These are phyloP conservation scores for Ogataea salicorniae DNA, from an alignment of 805 yeast species.

Conservation along the genomic window DNA sequence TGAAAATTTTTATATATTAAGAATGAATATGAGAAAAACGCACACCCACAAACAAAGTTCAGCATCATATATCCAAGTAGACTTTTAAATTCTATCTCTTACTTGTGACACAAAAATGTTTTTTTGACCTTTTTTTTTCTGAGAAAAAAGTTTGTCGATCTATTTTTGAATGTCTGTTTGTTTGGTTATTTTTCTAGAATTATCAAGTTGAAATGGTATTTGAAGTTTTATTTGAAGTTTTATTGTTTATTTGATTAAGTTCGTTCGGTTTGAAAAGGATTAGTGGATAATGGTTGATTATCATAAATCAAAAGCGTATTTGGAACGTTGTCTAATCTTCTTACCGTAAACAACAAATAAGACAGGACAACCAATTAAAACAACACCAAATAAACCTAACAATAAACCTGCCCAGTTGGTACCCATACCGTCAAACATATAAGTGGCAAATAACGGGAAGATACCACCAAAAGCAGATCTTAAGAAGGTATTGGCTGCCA, in stretches of 20 bases:
- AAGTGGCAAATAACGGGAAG: constrained; percentile 67
- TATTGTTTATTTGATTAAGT: neutral
- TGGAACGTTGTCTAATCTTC: constrained; percentile 49
- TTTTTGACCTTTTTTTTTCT: no score
- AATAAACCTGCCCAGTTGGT: constrained; percentile 76
- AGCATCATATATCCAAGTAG: no score
- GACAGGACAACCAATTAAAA: constrained; percentile 63
- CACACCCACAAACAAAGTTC: no score
- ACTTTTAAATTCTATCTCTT: no score
- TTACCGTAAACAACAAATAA: constrained; percentile 58
- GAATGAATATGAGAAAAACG: no score
- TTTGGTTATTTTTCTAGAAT: no score
- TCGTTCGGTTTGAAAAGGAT: no score
- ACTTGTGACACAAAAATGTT: no score
- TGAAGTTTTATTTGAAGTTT: neutral
- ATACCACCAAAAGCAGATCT: constrained; percentile 64
- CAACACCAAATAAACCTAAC: constrained; percentile 55
- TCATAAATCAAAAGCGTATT: constrained; percentile 42
- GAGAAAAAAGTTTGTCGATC: no score
- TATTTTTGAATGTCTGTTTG: no score
- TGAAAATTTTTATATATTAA: no score
- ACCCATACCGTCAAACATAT: constrained; percentile 66
- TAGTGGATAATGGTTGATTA: neutral
- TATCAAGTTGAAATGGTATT: no score
- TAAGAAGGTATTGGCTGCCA: constrained; percentile 53